Evolutionary conservation across 1,284 basidiomycete species (phyloP).

Genomic region (Fomitiporia mediterranea): DNA sequence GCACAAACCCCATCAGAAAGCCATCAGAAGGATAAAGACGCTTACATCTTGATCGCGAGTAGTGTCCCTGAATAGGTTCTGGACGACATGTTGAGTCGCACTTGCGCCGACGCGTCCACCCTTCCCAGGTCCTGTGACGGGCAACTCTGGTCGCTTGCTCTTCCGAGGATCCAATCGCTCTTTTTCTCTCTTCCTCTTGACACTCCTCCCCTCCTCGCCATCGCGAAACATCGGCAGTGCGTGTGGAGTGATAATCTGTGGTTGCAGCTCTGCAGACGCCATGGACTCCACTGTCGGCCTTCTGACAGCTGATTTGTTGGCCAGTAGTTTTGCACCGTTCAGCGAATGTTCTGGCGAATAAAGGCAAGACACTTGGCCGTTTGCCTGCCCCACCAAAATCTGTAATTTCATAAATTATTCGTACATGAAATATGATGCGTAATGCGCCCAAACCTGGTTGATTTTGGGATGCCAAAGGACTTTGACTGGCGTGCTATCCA

Average conservation of each 20-base stretch:
- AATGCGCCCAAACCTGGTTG: slow-evolving; percentile 69
- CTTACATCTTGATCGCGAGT: slow-evolving; percentile 90
- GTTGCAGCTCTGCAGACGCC: slow-evolving; percentile 68
- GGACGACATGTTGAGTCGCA: slow-evolving; percentile 92
- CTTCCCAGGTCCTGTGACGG: slow-evolving; percentile 85
- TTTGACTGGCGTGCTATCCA: slow-evolving; percentile 78
- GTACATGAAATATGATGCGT: not conserved
- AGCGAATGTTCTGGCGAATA: slow-evolving; percentile 86
- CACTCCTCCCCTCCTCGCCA: slow-evolving; percentile 65
- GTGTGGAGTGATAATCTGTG: slow-evolving; percentile 84
- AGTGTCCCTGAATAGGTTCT: slow-evolving; percentile 85
- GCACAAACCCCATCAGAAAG: slow-evolving; percentile 15
- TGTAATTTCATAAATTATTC: slow-evolving; percentile 30
- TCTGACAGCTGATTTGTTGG: slow-evolving; percentile 70
- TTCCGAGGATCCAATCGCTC: slow-evolving; percentile 86
- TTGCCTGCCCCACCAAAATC: slow-evolving; percentile 86
- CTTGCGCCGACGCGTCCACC: slow-evolving; percentile 94
- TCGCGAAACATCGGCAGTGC: slow-evolving; percentile 87
- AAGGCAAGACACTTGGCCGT: slow-evolving; percentile 81
- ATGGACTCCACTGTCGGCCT: slow-evolving; percentile 77
- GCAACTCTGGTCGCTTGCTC: slow-evolving; percentile 86
- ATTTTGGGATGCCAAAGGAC: slow-evolving; percentile 95
- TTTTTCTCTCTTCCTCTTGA: slow-evolving; percentile 83
- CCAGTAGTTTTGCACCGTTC: slow-evolving; percentile 87
- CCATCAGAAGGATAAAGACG: slow-evolving; percentile 31